Evolutionary conservation across 352 stramenopile species (phyloP).

Genomic region (Phytopythium kandeliae): DNA sequence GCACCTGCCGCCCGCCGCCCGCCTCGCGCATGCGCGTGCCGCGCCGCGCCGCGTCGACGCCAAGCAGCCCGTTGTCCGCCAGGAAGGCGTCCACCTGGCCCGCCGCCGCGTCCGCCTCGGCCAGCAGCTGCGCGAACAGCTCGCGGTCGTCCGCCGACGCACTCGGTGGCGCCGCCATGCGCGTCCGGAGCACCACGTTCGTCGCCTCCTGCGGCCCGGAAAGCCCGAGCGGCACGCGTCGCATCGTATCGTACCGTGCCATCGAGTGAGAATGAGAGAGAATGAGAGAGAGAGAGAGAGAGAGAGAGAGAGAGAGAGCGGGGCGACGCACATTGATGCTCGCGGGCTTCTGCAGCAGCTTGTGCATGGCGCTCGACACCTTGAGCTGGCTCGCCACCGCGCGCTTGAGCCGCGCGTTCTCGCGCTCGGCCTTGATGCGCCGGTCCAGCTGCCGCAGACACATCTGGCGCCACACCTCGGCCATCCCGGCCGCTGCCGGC

Average conservation of each 20-base stretch:
- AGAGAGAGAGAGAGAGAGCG: no score
- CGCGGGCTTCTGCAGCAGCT: not conserved
- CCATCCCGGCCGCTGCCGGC: not conserved
- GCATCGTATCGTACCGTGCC: no score
- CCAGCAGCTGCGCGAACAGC: constrained; percentile 8
- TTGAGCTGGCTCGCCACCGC: constrained; percentile 50
- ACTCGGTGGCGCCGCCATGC: not conserved
- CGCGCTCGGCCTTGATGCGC: constrained; percentile 19
- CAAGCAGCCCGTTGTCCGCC: constrained; percentile 27
- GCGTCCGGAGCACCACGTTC: not conserved
- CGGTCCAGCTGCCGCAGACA: constrained; percentile 4
- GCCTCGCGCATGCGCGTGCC: constrained; percentile 25
- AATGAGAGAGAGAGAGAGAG: no score
- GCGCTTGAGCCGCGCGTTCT: constrained; percentile 47
- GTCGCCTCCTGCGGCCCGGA: constrained; percentile 15
- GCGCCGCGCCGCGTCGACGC: constrained; percentile 20
- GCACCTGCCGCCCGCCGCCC: constrained; percentile 16
- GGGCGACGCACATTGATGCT: not conserved
- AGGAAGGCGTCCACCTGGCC: constrained; percentile 28
- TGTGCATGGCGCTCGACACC: constrained; percentile 37
- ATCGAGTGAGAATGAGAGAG: no score
- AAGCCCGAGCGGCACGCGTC: not conserved
- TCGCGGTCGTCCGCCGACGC: constrained; percentile 13
- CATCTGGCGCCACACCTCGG: constrained; percentile 4
- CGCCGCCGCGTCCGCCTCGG: constrained; percentile 17